These are phyloP conservation scores for Chalaropsis ovoidea DNA, from an alignment of 2,329 filamentous ascomycete species.

Conservation along the genomic window DNA sequence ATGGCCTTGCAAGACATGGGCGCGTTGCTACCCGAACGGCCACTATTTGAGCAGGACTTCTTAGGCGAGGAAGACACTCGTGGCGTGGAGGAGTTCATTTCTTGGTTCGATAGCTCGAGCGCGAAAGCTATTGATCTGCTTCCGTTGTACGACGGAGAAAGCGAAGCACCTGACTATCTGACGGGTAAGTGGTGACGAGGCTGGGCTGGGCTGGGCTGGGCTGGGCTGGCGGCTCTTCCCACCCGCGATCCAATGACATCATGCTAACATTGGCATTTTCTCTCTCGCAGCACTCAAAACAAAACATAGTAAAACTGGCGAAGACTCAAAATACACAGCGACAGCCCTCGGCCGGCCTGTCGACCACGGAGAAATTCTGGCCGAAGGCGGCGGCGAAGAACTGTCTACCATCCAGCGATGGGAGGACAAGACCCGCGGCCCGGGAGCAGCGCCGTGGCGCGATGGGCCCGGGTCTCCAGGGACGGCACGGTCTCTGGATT, in stretches of 20 bases:
- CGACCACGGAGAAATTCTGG: conserved; percentile 60
- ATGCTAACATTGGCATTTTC: conserved; percentile 26
- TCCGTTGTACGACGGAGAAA: conserved; percentile 58
- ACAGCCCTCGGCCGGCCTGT: conserved; percentile 67
- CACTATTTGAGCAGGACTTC: conserved; percentile 59
- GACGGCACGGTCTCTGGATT: conserved; percentile 29
- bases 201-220: too few species aligned
- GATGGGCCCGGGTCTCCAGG: not conserved
- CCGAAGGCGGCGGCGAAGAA: conserved; percentile 59
- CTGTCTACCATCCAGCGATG: conserved; percentile 58
- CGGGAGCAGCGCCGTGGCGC: conserved; percentile 25
- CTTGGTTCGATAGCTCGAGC: conserved; percentile 64
- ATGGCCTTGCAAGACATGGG: conserved; percentile 77
- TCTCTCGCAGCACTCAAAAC: conserved; percentile 60
- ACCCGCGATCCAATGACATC: not conserved
- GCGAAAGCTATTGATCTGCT: conserved; percentile 75
- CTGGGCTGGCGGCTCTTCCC: not conserved
- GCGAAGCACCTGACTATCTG: conserved; percentile 59
- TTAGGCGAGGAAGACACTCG: conserved; percentile 63
- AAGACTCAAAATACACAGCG: conserved; percentile 75
- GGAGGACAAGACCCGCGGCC: conserved; percentile 38
- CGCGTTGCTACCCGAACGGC: conserved; percentile 57
- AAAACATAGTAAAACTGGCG: conserved; percentile 81
- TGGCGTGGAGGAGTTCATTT: conserved; percentile 66
- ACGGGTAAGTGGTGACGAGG: conserved; percentile 39